Base-by-base conservation (phyloP, 345 rosid species). In the Acer negundo region DNA sequence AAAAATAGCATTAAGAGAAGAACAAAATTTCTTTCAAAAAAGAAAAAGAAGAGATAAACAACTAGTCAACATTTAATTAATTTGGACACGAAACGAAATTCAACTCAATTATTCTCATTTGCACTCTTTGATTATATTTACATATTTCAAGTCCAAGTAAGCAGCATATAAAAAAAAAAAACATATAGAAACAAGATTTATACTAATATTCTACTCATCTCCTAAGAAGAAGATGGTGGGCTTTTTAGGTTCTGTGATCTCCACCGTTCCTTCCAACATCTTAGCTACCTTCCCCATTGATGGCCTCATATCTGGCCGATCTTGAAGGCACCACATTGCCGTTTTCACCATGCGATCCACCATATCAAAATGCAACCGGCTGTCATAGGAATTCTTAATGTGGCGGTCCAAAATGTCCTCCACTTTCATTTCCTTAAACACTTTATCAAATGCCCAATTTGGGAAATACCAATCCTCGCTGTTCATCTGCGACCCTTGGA, bases 271-370 rank as follows among this genome's bases (percentile, higher is more conserved):
- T 84, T 89, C 93, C 78, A 89, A 70, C 91, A 89, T 91, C 91
- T 91, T 91, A 31, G 93, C 93, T 31, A 84, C 95, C 74, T 86
- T 91, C 69, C 93, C 95, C 93, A 91, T 89, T 0, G 90, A 91
- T 1, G 93, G 93, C 78, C 91, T 77, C 47, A 75, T 51, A 62
- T 91, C 95, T 0, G 88, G 89, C 74, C 88, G 75, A 73, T 89
- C 93, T 78, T 91, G 95, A 7, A 91, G 88, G 84, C 93, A 89
- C 95, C 95, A 91, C 84, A 91, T 85, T 2, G 93, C 91, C 0
- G 91, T 89, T 81, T 91, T 87, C 77, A 91, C 95, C 93, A 89
- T 91, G 71, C 95, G 81, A 81, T 89, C 85, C 35, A 91, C 85
- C 86, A 83, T 81, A 19, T 87, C 90, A 68, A 87, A 85, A 70